Evolutionary conservation across 2,329 filamentous ascomycete genomes (phyloP), one percentile per base, ranked within the genome.

Genomic region (Teratosphaeria pseudoeucalypti): DNA sequence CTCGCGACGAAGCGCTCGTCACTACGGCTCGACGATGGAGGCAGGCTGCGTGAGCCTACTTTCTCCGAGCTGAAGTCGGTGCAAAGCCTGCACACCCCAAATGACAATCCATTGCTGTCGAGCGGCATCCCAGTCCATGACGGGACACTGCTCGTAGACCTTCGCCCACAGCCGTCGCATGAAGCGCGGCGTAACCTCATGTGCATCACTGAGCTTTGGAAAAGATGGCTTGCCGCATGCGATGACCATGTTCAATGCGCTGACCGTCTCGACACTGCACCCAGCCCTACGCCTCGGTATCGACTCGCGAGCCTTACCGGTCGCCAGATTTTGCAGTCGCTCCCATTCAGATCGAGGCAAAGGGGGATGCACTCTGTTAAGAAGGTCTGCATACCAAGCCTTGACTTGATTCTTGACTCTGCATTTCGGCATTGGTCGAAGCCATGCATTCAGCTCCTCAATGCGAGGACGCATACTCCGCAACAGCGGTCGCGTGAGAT

Each of bases 81-180:
- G 34, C 54, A 66, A 55, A 19, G 57, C 62, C 39, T 62, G 59
- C 29, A 61, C 37, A 9, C 73, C 73, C 74, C 74, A 76, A 19
- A 63, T 63, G 10, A 74, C 64, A 1, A 54, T 61, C 74, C 74
- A 76, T 7, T 60, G 57, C 39, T 66, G 60, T 10, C 56, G 65
- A 37, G 61, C 49, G 10, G 64, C 57, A 63, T 78, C 67, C 65
- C 71, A 77, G 10, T 71, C 70, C 66, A 79, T 71, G 54, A 74
- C 68, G 47, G 77, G 76, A 65, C 74, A 76, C 58, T 76, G 70
- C 2, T 61, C 62, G 57, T 79, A 74, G 6, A 80, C 66, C 27
- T 67, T 68, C 5, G 68, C 64, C 71, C 78, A 81, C 16, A 81
- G 61, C 34, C 77, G 71, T 57, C 70, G 70, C 79, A 81, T 80